Evolutionary conservation across 805 yeast genomes (phyloP).

Genomic region (Kluyveromyces starmeri): DNA sequence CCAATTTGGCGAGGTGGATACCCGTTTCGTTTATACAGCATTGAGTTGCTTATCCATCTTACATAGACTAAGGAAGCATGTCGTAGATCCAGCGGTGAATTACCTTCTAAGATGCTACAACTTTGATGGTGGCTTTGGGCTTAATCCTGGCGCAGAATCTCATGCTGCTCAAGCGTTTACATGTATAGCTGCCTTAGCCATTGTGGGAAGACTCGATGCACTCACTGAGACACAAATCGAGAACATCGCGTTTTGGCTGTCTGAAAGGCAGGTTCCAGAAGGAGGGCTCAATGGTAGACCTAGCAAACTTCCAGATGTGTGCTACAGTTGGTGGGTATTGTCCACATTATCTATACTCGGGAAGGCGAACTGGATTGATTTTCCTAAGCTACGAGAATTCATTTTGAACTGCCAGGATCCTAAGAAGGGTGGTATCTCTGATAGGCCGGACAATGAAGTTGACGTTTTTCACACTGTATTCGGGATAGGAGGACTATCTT

Average conservation of each 20-base stretch:
- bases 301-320: constrained; percentile 92
- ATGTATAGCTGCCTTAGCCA: constrained; percentile 72
- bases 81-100: constrained; percentile 51
- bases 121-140: constrained; percentile 94
- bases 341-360: constrained; percentile 62
- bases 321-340: constrained; percentile 97
- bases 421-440: constrained; percentile 82
- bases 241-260: constrained; percentile 71
- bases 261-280: constrained; percentile 74
- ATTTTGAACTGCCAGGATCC: constrained; percentile 72
- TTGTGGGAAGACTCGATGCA: constrained; percentile 48
- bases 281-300: constrained; percentile 98
- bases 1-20: constrained; percentile 83
- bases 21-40: constrained; percentile 82
- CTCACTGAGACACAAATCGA: constrained; percentile 32
- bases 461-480: constrained; percentile 92
- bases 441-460: constrained; percentile 80
- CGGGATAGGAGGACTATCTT: constrained; percentile 79
- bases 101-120: constrained; percentile 68
- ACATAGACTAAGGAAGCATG: constrained; percentile 48
- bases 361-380: constrained; percentile 71
- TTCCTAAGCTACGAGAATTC: constrained; percentile 49
- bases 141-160: constrained; percentile 89
- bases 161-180: constrained; percentile 91
- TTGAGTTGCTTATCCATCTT: constrained; percentile 64